Conservation (phyloP, 345 rosid genomes). For the Hypericum androsaemum region DNA sequence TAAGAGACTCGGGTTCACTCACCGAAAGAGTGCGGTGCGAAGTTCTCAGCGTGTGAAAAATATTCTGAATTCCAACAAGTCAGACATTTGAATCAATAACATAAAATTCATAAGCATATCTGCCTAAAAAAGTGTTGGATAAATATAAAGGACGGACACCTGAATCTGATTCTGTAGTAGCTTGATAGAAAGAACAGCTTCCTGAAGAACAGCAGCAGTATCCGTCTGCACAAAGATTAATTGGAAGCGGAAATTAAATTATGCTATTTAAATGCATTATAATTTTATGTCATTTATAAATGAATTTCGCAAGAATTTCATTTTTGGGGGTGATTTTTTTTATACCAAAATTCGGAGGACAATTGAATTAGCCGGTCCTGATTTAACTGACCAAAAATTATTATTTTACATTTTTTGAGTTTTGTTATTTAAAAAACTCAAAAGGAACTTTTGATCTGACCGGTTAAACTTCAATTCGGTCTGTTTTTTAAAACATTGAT, state of each 20-base stretch:
- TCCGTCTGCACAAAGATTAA: slow-evolving; percentile 40
- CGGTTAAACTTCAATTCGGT: neutral
- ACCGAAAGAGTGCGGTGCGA: slow-evolving; percentile 18
- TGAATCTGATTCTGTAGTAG: slow-evolving; percentile 53
- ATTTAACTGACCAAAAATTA: too few species aligned
- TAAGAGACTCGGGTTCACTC: too few species aligned
- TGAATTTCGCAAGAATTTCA: too few species aligned
- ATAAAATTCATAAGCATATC: neutral
- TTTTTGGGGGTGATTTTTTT: too few species aligned
- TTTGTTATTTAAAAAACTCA: too few species aligned
- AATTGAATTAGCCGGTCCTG: too few species aligned
- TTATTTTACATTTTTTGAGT: too few species aligned
- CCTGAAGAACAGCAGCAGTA: slow-evolving; percentile 67
- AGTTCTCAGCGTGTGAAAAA: slow-evolving; percentile 35
- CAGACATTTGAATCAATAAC: neutral
- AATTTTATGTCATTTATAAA: too few species aligned
- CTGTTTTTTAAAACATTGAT: too few species aligned
- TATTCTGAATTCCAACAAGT: slow-evolving; percentile 18
- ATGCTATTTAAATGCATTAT: too few species aligned
- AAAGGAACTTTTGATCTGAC: neutral
- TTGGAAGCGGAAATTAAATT: too few species aligned
- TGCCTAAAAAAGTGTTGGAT: neutral
- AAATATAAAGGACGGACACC: slow-evolving; percentile 16
- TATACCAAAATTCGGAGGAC: too few species aligned
- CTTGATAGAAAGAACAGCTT: slow-evolving; percentile 49